These are phyloP conservation scores for Liquidambar formosana DNA, from an alignment of 164 flowering plant genomes.

Conservation along the genomic window DNA sequence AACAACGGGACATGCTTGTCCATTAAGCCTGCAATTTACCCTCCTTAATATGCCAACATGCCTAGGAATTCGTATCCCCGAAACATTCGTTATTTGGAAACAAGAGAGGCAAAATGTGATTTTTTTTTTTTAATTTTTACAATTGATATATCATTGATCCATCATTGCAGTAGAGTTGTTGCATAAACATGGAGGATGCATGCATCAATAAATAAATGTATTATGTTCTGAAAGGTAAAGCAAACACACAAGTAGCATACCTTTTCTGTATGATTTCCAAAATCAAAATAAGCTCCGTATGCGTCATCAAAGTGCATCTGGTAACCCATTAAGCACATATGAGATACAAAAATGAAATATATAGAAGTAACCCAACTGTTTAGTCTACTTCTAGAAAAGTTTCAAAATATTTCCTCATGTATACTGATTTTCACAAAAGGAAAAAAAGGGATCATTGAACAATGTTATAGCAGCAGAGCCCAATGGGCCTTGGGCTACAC, in stretches of 20 bases:
- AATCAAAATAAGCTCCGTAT: conserved; percentile 87
- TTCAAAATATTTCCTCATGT: neutral
- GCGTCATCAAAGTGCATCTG: conserved; percentile 82
- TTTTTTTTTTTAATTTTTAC: too few relatives aligned
- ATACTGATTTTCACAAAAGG: neutral
- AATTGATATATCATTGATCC: too few relatives aligned
- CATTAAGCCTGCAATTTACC: too few relatives aligned
- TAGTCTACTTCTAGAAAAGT: neutral
- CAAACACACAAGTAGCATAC: conserved; percentile 31
- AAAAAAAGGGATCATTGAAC: neutral
- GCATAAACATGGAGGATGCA: too few relatives aligned
- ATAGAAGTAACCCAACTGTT: neutral
- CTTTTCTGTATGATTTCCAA: conserved; percentile 90
- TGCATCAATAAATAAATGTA: too few relatives aligned
- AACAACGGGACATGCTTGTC: too few relatives aligned
- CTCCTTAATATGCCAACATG: too few relatives aligned
- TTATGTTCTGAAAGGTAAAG: neutral
- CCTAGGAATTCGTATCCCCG: too few relatives aligned
- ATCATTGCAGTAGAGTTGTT: too few relatives aligned
- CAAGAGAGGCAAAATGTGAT: too few relatives aligned
- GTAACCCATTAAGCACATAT: conserved; percentile 9
- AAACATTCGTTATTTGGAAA: too few relatives aligned
- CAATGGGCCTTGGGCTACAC: too few relatives aligned
- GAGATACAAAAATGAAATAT: neutral
- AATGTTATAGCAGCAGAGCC: neutral